Evolutionary conservation across 371 early-diverging fungal genomes (phyloP).

Genomic region (Basidiobolus meristosporus): DNA sequence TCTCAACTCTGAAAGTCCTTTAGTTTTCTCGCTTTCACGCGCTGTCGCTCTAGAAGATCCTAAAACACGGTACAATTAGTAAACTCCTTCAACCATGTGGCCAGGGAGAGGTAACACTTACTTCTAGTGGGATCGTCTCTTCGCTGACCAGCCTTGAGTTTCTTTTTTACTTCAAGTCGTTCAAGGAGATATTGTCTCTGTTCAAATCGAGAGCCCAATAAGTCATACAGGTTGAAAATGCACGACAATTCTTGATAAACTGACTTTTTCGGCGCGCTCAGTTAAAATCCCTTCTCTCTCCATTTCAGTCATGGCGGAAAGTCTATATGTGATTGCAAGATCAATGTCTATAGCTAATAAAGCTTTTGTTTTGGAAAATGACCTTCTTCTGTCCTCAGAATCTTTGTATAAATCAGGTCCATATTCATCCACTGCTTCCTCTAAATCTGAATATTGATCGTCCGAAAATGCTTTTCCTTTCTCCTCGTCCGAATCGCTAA

Average conservation of each 20-base stretch:
- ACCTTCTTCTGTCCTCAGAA: conserved; percentile 43
- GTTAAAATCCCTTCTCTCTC: conserved; percentile 57
- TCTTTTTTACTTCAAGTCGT: conserved; percentile 17
- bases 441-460: too few species aligned
- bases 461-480: too few species aligned
- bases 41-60: background rate
- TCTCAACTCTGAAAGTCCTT: conserved; percentile 27
- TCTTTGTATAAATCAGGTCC: conserved; percentile 58
- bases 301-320: conserved; percentile 45
- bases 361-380: background rate
- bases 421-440: conserved; percentile 51
- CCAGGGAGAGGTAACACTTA: conserved; percentile 1
- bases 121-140: conserved; percentile 2
- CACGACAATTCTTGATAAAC: too few species aligned
- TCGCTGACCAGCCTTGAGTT: conserved; percentile 6
- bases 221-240: too few species aligned
- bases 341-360: background rate
- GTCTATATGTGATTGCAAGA: conserved; percentile 7
- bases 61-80: background rate
- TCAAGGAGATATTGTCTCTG: conserved; percentile 15
- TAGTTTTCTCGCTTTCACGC: conserved; percentile 7
- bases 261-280: conserved; percentile 43
- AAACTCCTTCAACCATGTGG: background rate
- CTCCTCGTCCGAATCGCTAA: too few species aligned
- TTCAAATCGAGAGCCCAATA: too few species aligned